Percentiles rank a stretch among this genome's conserved stretches.
Conservation (phyloP, 2,329 filamentous ascomycete genomes). For the Penicillium sp. region DNA sequence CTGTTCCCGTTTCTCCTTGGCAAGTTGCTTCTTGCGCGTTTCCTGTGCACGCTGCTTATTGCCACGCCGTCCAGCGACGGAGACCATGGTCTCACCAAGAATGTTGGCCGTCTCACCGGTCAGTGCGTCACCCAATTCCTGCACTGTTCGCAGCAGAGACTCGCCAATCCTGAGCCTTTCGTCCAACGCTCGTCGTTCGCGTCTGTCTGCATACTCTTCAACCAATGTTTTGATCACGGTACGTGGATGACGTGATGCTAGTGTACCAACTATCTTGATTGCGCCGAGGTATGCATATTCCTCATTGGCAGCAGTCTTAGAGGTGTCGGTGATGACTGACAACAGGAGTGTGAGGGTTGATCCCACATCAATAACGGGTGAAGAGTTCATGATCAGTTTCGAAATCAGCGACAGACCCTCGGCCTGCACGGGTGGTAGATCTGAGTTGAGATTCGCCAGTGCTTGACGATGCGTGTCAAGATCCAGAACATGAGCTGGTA, state of each 20-base stretch:
- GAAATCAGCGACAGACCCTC: constrained; percentile 45
- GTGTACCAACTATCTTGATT: constrained; percentile 41
- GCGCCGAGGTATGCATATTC: constrained; percentile 47
- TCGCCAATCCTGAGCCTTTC: constrained; percentile 45
- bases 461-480: constrained; percentile 43
- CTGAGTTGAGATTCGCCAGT: constrained; percentile 40
- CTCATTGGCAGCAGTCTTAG: constrained; percentile 34
- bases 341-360: constrained; percentile 42
- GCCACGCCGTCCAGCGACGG: constrained; percentile 41
- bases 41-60: constrained; percentile 37
- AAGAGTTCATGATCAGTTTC: constrained; percentile 39
- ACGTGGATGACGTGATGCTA: constrained; percentile 43
- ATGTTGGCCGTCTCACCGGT: constrained; percentile 37
- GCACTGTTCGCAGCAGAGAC: constrained; percentile 41
- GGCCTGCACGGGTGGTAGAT: constrained; percentile 43
- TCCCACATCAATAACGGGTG: constrained; percentile 45
- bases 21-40: constrained; percentile 25
- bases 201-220: constrained; percentile 40
- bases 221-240: constrained; percentile 43
- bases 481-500: constrained; percentile 32
- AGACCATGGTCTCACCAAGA: constrained; percentile 40
- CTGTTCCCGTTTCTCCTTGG: constrained; percentile 25
- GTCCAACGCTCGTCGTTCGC: constrained; percentile 38
- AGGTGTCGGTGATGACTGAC: constrained; percentile 38
- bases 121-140: constrained; percentile 40